Base-by-base conservation (phyloP, 208 protist genomes). In the Zelonia costaricensis region DNA sequence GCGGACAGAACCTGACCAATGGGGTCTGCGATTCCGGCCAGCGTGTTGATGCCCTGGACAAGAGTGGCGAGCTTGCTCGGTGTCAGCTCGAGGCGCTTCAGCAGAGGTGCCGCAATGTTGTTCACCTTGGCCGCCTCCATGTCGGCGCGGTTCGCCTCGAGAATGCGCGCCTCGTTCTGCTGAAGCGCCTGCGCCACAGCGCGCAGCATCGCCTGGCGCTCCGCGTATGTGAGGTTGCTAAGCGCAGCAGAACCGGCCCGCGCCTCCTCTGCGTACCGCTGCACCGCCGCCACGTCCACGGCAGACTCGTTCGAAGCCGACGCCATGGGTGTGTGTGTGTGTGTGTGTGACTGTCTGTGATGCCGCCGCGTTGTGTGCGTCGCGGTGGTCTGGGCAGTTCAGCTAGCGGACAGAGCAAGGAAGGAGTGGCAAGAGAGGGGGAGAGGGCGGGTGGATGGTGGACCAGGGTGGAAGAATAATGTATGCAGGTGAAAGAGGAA, bases 121-220 rank as follows among this genome's bases (percentile, higher is more conserved):
- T 58, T 76, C 31, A 78, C 62, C 30, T 55, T 39, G 18, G 83
- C 84, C 2, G 62, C 25, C 35, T 62, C 44, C 36, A 94, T 58
- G 63, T 97, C 93, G 25, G 74, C 48, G 55, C 62, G 46, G 73
- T 97, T 97, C 36, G 83, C 91, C 2, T 23, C 58, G 4, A 89
- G 27, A 40, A 97, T 94, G 33, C 63, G 70, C 1, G 45, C 62
- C 48, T 67, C 56, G 44, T 78, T 49, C 0, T n/a, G 67, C 33
- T 63, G 43, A 1, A 97, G 54, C n/a, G 75, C 72, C 15, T 78
- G 62, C 5, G 86, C 83, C 15, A 94, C 80, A 2, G 74, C 79
- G 30, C 54, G 40, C 28, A 95, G 75, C 23, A 93, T 65, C 7
- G 36, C 56, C 44, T 79, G 55, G 4, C 76, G 74, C 45, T 83